Base-by-base conservation (phyloP, 2,329 filamentous ascomycete genomes). In the Hymenoscyphus occultus region DNA sequence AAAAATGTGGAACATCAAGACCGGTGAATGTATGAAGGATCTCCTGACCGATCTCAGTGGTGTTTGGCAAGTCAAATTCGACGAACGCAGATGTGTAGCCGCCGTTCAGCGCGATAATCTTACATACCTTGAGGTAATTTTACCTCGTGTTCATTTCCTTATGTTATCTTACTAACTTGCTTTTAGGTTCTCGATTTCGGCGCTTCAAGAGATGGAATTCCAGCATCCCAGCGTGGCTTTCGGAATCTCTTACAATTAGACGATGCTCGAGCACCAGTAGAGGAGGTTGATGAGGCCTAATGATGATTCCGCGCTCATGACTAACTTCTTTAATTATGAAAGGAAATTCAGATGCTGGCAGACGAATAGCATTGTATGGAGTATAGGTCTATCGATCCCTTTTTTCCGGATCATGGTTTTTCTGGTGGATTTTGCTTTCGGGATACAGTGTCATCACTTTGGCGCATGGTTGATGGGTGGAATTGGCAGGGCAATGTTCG, bases 11-110 rank as follows among this genome's bases (percentile, higher is more conserved):
- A 92, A 99, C 74, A 90, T 97, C 60, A 87, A 88, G 73, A 96
- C 90, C 1, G 95, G 95, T 59, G 91, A 97, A 73, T 97, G 93
- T 76, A 88, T 97, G 61, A 91, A 94, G 71, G 94, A 99, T 77
- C 84, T 99, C 54, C 82, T 99, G 73, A 97, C 92, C 14, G 93
- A 97, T 74, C 83, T 99, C 42, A 94, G 90, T 71, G 93, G 94
- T n/a, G 95, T 99, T 7, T 99, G 95, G 95, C 95, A 99, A 80
- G 95, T 99, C 73, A 95, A 95, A 74, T 99, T 99, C 79, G 93
- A 99, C 74, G 92, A 96, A 75, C 85, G 95, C 71, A 86, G 94
- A 76, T 99, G 95, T 76, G 95, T 99, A 64, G 95, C 95, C 66
- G 95, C 95, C 56, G 95, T 99, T 64, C 95, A 99, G 81, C 86